Evolutionary conservation across 78 protist genomes (phyloP).

Genomic region (Pigoraptor vietnamica): DNA sequence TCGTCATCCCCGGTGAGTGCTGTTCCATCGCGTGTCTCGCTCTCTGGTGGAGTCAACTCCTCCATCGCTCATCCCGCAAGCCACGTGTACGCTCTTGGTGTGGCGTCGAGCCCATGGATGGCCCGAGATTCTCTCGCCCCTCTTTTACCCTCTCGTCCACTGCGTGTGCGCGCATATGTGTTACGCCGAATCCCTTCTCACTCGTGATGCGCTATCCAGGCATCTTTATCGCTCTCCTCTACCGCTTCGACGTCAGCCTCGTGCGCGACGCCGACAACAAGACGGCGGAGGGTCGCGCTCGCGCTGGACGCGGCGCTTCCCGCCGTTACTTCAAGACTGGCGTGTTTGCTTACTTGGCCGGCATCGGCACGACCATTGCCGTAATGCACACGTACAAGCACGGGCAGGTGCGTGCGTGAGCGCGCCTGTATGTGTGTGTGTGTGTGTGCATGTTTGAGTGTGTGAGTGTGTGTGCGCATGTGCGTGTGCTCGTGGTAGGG

Average conservation of each 20-base stretch:
- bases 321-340: neutral
- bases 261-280: neutral
- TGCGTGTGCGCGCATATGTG: too few species aligned
- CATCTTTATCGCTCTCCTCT: conserved; percentile 69
- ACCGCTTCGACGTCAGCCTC: conserved; percentile 60
- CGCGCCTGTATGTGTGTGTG: neutral
- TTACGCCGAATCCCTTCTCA: too few species aligned
- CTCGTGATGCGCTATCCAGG: neutral
- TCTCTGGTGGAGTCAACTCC: neutral
- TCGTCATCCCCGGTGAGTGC: conserved; percentile 84
- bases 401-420: conserved; percentile 71
- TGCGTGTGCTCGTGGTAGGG: neutral
- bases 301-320: too few species aligned
- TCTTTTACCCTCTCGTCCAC: too few species aligned
- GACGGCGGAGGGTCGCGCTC: too few species aligned
- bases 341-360: conserved; percentile 44
- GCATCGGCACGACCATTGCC: conserved; percentile 65
- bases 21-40: neutral
- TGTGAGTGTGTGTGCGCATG: neutral
- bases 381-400: conserved; percentile 79
- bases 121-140: too few species aligned
- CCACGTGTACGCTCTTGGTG: too few species aligned
- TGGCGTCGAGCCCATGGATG: too few species aligned
- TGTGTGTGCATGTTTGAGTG: neutral
- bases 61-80: neutral